Evolutionary conservation across 768 basidiomycete genomes (phyloP), one percentile per base, ranked within the genome.

Genomic region (Termitomyces sp.): DNA sequence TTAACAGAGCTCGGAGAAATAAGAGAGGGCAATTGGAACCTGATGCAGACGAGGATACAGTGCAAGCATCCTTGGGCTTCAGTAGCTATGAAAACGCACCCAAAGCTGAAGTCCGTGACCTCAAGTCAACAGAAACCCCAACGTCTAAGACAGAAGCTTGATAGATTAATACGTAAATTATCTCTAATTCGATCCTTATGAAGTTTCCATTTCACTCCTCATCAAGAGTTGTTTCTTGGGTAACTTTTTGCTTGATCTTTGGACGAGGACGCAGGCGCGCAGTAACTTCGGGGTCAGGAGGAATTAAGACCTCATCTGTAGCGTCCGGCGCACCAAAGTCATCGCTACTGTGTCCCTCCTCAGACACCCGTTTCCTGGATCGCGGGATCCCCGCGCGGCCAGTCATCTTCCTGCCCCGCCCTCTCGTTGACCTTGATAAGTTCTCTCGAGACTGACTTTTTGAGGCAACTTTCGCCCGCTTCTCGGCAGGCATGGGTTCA

Each of bases 1-100:
- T 45, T 4, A 26, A 3, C 70, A 97, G 94, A 59, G 95, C 95
- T 6, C 83, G 93, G 45, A 79, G 94, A 61, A 97, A 96, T 66
- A 73, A 82, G 30, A 81, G 82, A 60, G 95, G 95, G 1, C 91
- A 95, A 53, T 75, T 94, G 16, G 94, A 94, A 60, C 95, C 95
- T 5, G 95, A 98, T 68, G 95, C 95, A 0, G 75, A 82, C 2
- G 87, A 94, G 20, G 85, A 87, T 20, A 83, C 82, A 18, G 80
- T 97, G 13, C 87, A 93, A 63, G 82, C 80, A 47, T 94, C 94
- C 2, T 77, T 91, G 40, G 94, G 94, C 6, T 91, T 90, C 61
- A 81, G 77, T 20, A 70, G 67, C 3, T 90, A 87, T 58, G 85
- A 88, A 69, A 77, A 77, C 61, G 77, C 73, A 16, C 74, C 77